These are phyloP conservation scores for Linnemannia elongata DNA, from an alignment of 192 early-diverging fungal genomes.

Conservation along the genomic window DNA sequence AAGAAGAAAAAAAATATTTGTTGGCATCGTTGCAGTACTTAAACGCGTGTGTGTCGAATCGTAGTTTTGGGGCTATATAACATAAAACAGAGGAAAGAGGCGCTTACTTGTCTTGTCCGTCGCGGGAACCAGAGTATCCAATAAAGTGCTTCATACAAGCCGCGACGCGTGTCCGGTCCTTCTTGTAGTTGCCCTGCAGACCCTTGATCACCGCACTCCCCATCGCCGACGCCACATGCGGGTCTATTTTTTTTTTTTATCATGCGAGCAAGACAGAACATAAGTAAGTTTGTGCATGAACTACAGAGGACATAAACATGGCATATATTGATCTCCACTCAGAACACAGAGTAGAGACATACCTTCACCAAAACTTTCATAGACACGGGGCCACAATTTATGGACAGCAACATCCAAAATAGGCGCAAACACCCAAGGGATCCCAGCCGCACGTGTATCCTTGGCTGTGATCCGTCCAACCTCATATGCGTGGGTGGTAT, in stretches of 20 bases:
- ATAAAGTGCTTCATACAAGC: slow-evolving; percentile 80
- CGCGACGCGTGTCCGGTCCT: slow-evolving; percentile 70
- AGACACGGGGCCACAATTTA: slow-evolving; percentile 70
- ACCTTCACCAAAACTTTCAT: slow-evolving; percentile 66
- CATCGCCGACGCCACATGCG: slow-evolving; percentile 67
- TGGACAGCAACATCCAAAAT: slow-evolving; percentile 70
- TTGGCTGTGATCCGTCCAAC: slow-evolving; percentile 72
- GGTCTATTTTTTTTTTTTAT: slow-evolving; percentile 52
- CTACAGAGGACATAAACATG: not conserved
- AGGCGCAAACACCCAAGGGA: slow-evolving; percentile 75
- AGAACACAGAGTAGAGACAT: not conserved
- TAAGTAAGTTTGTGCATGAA: not conserved
- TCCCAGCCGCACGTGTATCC: slow-evolving; percentile 73
- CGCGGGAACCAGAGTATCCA: slow-evolving; percentile 71
- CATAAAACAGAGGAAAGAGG: no score
- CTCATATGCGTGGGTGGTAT: slow-evolving; percentile 68
- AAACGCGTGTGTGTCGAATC: not conserved
- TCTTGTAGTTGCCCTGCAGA: slow-evolving; percentile 77
- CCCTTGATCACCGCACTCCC: slow-evolving; percentile 65
- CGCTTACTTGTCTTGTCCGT: slow-evolving; percentile 55
- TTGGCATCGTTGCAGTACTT: not conserved
- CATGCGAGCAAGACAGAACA: not conserved
- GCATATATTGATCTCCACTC: no score
- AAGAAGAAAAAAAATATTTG: not conserved
- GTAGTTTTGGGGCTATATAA: no score